Conservation (phyloP, 257 asterid genomes). For the Eucommia ulmoides region DNA sequence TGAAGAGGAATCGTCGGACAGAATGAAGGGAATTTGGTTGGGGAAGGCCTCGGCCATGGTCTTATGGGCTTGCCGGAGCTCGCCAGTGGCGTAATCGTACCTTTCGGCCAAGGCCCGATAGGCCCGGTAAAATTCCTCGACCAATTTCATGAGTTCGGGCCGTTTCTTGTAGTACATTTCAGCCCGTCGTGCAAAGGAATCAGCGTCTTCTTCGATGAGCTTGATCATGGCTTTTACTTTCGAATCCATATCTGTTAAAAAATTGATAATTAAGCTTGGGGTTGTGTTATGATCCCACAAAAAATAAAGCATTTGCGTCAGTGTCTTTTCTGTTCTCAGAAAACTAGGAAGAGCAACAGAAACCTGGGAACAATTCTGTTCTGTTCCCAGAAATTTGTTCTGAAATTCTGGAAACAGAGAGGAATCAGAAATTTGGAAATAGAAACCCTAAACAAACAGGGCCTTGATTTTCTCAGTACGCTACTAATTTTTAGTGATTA, state of each 20-base stretch:
- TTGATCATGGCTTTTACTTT: conserved; percentile 85
- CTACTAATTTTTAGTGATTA: no score
- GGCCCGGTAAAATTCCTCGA: conserved; percentile 92
- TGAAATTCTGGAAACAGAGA: no score
- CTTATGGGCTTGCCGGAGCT: conserved; percentile 75
- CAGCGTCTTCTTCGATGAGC: conserved; percentile 93
- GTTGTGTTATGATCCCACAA: no score
- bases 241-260: conserved; percentile 73
- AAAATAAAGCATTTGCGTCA: no score
- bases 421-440: no score
- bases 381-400: no score
- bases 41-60: conserved; percentile 79
- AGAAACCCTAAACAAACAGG: no score
- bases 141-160: conserved; percentile 89
- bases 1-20: conserved; percentile 41
- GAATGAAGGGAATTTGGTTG: conserved; percentile 51
- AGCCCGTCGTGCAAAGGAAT: conserved; percentile 86
- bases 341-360: no score
- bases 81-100: conserved; percentile 80
- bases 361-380: no score
- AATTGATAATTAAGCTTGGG: no score
- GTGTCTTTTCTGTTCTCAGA: no score
- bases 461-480: no score
- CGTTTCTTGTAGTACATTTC: conserved; percentile 93
- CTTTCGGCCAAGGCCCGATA: conserved; percentile 89